Evolutionary conservation across 306 rosid genomes (phyloP), one percentile per base, ranked within the genome.

Genomic region (Prunus salicina): DNA sequence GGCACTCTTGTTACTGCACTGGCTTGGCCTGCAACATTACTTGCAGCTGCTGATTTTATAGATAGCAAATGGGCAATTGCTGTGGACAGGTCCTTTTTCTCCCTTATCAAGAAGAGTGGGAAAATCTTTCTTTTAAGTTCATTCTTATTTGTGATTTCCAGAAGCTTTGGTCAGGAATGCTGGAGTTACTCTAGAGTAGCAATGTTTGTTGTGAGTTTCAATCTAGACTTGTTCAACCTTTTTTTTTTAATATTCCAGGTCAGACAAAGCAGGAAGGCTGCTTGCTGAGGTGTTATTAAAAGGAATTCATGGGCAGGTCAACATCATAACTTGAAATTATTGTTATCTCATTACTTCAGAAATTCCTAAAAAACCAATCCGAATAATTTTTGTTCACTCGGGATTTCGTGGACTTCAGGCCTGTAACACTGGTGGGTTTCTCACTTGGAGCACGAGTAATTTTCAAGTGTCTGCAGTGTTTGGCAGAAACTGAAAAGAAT

Each of bases 51-150:
- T 20, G 89, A 82, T 73, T 80, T 86, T 75, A 86, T 86, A 27
- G 89, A 86, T 57, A 82, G 89, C 89, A 82, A 77, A 73, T 86
- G 89, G 86, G 30, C 89, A 66, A 86, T 86, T 70, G 86, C 89
- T 7, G 70, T 86, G 19, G 78, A 86, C 86, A 86, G 89, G 89
- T 86, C 47, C 65, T 74, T 78, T 52, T 79, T 71, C 77, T 70
- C 18, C 32, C 64, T 68, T 32, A 41, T 22, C 53, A 27, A 8
- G 22, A 62, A 14, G 25, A 28, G 28, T 19, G 34, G 34, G 41
- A 45, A 7, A 3, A 58, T 9, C 53, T 69, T 50, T 14, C 41
- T 2, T 27, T 58, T n/a, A 45, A 45, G 53, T 25, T 14, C 3
- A 18, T 38, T 34, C 64, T 49, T 28, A 30, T 8, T 22, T 73